These are phyloP conservation scores for Ophiocordyceps camponoti-floridani DNA, from an alignment of 2,329 filamentous ascomycete species.

Conservation along the genomic window DNA sequence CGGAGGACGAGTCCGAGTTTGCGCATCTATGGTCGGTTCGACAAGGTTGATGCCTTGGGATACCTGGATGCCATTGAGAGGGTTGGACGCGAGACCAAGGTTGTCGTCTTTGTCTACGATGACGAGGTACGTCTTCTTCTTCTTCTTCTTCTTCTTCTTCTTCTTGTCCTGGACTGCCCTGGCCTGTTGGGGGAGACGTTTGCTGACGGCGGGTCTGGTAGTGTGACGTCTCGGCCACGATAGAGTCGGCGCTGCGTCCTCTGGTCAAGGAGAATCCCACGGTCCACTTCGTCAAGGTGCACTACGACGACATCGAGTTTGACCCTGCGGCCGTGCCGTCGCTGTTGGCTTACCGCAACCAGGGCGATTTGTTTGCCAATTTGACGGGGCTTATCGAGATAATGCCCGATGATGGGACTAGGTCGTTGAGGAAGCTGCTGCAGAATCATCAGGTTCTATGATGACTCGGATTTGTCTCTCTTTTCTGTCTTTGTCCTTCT, in stretches of 20 bases:
- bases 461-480: slow-evolving; percentile 2
- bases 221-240: slow-evolving; percentile 61
- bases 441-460: slow-evolving; percentile 33
- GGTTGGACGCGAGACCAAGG: slow-evolving; percentile 60
- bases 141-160: not conserved
- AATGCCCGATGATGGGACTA: slow-evolving; percentile 50
- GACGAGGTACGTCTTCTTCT: slow-evolving; percentile 47
- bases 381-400: slow-evolving; percentile 74
- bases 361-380: slow-evolving; percentile 80
- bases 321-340: slow-evolving; percentile 77
- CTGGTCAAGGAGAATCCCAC: slow-evolving; percentile 54
- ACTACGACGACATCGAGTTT: slow-evolving; percentile 87
- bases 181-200: too few species aligned
- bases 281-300: slow-evolving; percentile 76
- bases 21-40: slow-evolving; percentile 60
- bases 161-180: too few species aligned
- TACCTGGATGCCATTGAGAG: slow-evolving; percentile 96
- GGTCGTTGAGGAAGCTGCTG: slow-evolving; percentile 33
- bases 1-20: slow-evolving; percentile 61
- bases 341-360: slow-evolving; percentile 70
- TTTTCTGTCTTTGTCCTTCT: slow-evolving; percentile 1
- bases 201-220: slow-evolving; percentile 19
- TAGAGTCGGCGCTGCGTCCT: slow-evolving; percentile 61
- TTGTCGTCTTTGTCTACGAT: slow-evolving; percentile 90
- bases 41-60: slow-evolving; percentile 72